phyloP scores from a whole-genome alignment of 768 basidiomycete species.

The Auricularia auricula-judae region DNA sequence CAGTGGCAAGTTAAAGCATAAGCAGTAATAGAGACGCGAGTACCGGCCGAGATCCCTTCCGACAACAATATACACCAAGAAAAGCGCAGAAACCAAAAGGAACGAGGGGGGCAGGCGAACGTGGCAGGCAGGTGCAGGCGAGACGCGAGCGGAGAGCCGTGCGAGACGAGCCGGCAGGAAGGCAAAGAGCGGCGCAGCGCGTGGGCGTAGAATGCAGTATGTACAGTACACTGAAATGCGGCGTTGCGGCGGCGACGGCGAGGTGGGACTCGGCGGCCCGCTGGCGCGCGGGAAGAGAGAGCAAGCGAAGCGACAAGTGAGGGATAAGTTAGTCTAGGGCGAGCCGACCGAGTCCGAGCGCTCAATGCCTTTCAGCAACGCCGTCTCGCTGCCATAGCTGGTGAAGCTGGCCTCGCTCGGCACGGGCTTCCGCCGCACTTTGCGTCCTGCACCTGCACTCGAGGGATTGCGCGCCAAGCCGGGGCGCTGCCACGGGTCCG shows the following conservation, averaged over 20 bases:
- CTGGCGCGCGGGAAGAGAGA: neutral
- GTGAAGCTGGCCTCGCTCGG: neutral
- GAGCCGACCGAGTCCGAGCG: neutral
- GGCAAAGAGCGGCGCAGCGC: neutral
- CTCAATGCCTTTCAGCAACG: neutral
- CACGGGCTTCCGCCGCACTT: neutral
- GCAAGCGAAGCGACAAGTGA: neutral
- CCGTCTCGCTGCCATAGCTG: neutral
- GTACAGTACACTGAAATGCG: neutral
- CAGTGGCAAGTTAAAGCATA: neutral
- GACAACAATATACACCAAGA: neutral
- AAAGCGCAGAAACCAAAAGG: neutral
- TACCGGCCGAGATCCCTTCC: neutral
- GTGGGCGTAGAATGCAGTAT: neutral
- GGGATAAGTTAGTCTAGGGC: neutral
- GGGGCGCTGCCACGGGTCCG: neutral
- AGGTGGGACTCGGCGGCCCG: neutral
- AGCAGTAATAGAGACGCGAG: neutral
- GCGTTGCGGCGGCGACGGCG: neutral
- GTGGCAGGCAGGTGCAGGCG: neutral
- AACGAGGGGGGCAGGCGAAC: neutral
- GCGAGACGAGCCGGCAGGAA: neutral
- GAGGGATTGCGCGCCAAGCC: neutral
- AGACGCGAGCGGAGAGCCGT: neutral
- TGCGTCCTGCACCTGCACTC: neutral